Conservation (phyloP, 148 eudicot species). For the Vaccinium darrowii region DNA sequence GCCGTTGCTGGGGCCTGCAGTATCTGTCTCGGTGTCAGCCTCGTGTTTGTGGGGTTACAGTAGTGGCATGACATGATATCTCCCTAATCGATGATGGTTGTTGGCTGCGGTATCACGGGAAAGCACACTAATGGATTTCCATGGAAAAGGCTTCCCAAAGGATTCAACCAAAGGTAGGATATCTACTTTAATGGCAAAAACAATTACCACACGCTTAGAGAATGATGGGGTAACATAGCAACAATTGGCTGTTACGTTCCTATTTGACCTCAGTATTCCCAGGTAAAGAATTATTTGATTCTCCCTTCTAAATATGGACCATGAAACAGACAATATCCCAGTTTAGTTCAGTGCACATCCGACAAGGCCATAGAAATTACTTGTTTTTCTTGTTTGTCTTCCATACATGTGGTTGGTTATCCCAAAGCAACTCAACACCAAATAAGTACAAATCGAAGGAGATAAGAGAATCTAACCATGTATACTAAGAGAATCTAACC, state of each 20-base stretch:
- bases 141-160: neutral
- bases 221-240: neutral
- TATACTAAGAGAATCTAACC: constrained; percentile 61
- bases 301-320: neutral
- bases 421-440: neutral
- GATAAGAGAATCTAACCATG: constrained; percentile 58
- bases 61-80: too few species aligned
- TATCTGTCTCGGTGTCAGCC: too few species aligned
- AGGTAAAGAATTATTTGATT: neutral
- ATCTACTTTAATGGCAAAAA: neutral
- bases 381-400: neutral
- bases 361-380: neutral
- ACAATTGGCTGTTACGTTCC: neutral
- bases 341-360: neutral
- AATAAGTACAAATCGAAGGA: neutral
- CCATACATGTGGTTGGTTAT: neutral
- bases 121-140: neutral
- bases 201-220: neutral
- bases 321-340: neutral
- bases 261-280: neutral
- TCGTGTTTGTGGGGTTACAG: too few species aligned
- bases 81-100: too few species aligned
- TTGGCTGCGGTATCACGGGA: neutral
- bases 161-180: neutral
- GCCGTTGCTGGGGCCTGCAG: too few species aligned